A percentile compares a stretch with the other conserved stretches of the same genome.
These are phyloP conservation scores for Boletus fagicola DNA, from an alignment of 768 basidiomycete genomes.

Conservation along the genomic window DNA sequence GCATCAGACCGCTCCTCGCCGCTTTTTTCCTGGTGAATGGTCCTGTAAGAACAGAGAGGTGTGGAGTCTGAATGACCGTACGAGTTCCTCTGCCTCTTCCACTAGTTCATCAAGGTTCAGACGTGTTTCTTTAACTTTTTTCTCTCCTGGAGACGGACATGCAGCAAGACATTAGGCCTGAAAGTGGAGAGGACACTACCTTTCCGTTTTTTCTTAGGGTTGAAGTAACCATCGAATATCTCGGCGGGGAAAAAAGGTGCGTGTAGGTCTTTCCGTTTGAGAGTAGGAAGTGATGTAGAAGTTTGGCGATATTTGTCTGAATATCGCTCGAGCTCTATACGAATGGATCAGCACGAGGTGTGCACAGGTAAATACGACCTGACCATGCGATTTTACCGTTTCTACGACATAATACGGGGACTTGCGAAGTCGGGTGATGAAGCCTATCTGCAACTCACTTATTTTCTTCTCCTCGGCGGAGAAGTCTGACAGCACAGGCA, in stretches of 20 bases:
- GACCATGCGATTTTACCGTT: slow-evolving; percentile 60
- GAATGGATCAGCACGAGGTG: slow-evolving; percentile 1
- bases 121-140: slow-evolving; percentile 38
- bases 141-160: slow-evolving; percentile 20
- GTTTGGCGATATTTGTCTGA: slow-evolving; percentile 81
- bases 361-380: slow-evolving; percentile 3
- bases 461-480: slow-evolving; percentile 64
- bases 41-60: not conserved
- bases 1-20: slow-evolving; percentile 65
- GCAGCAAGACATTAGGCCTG: not conserved
- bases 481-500: slow-evolving; percentile 69
- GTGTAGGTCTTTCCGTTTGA: slow-evolving; percentile 70
- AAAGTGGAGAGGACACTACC: slow-evolving; percentile 19
- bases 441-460: slow-evolving; percentile 64
- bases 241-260: slow-evolving; percentile 75
- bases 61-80: slow-evolving; percentile 21
- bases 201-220: slow-evolving; percentile 65
- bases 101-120: slow-evolving; percentile 67
- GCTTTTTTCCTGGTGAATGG: slow-evolving; percentile 56
- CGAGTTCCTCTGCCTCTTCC: slow-evolving; percentile 63
- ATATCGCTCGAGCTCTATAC: slow-evolving; percentile 70
- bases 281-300: slow-evolving; percentile 53
- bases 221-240: slow-evolving; percentile 78
- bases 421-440: slow-evolving; percentile 59
- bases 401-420: slow-evolving; percentile 79